Conservation (phyloP, 2,329 filamentous ascomycete species). For the Paecilomyces sp. region DNA sequence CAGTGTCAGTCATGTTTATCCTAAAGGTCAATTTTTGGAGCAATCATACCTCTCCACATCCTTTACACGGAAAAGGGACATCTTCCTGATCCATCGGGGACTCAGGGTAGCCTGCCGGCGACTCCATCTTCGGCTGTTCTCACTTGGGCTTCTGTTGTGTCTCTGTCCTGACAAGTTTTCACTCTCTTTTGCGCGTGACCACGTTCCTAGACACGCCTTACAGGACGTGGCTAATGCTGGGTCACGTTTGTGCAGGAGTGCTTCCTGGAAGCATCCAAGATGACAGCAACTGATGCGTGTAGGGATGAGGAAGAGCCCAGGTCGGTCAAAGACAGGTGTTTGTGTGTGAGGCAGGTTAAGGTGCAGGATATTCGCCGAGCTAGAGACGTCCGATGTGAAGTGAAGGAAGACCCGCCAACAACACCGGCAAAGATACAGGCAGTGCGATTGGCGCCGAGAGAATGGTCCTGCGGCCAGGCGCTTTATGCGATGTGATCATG, state of each 20-base stretch:
- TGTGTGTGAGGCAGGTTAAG: background rate
- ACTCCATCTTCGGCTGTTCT: conserved; percentile 39
- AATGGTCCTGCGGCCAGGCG: background rate
- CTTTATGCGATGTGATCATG: background rate
- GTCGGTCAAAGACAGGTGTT: background rate
- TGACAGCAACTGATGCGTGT: background rate
- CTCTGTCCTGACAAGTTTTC: background rate
- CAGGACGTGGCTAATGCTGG: background rate
- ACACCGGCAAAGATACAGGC: background rate
- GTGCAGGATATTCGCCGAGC: background rate
- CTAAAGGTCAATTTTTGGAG: background rate
- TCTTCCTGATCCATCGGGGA: conserved; percentile 71
- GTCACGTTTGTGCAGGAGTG: background rate
- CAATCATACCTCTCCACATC: conserved; percentile 71
- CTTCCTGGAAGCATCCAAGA: background rate
- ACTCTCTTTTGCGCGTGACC: background rate
- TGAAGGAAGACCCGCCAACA: background rate
- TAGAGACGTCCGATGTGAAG: background rate
- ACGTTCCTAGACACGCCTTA: background rate
- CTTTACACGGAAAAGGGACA: conserved; percentile 77
- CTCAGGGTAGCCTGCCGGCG: conserved; percentile 48
- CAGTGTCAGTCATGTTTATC: conserved; percentile 6
- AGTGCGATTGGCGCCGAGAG: background rate
- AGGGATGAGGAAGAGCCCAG: background rate
- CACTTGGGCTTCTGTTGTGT: background rate